phyloP scores from a whole-genome alignment of 257 asterid species.

The Primulina tabacum region DNA sequence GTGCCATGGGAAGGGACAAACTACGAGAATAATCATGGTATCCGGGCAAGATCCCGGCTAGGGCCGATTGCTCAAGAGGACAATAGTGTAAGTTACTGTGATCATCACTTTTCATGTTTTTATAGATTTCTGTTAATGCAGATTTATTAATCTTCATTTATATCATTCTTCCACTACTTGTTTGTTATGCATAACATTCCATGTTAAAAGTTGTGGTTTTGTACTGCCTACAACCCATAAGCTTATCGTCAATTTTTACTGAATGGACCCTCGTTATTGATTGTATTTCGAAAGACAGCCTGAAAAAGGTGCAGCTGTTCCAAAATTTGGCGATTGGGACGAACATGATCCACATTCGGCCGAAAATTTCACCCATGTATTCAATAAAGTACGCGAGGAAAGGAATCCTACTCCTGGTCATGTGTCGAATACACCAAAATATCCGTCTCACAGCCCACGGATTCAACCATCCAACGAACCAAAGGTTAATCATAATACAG shows the following conservation, averaged over 20 bases:
- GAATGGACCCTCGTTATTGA: conserved; percentile 8
- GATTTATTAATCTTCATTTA: too few species aligned
- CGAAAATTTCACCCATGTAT: conserved; percentile 69
- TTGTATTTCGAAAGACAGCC: conserved; percentile 40
- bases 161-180: too few species aligned
- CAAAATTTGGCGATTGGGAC: conserved; percentile 88
- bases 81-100: conserved; percentile 54
- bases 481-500: conserved; percentile 35
- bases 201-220: background rate
- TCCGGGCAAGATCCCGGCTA: conserved; percentile 47
- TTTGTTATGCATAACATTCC: too few species aligned
- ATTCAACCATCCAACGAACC: conserved; percentile 28
- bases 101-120: background rate
- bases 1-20: conserved; percentile 65
- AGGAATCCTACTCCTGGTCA: conserved; percentile 44
- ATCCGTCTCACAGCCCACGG: conserved; percentile 26
- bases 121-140: background rate
- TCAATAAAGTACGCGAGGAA: conserved; percentile 59
- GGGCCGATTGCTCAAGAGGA: conserved; percentile 43
- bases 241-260: background rate
- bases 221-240: background rate
- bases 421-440: conserved; percentile 41
- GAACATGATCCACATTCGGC: conserved; percentile 70
- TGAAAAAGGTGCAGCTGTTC: conserved; percentile 76
- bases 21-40: conserved; percentile 52